phyloP scores from a whole-genome alignment of 2,329 filamentous ascomycete genomes.

The Orbilia blumenaviensis region DNA sequence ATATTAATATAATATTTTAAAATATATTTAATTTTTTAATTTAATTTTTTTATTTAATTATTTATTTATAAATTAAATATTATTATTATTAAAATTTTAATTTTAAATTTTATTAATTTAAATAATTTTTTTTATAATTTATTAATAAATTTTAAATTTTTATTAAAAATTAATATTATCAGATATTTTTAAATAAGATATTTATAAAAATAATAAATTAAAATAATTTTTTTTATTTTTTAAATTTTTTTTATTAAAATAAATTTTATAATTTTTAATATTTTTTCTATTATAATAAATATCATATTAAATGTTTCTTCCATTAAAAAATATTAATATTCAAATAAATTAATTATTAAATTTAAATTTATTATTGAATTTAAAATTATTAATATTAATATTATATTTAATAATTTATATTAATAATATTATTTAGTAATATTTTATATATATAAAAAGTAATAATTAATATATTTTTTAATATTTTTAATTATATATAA shows the following conservation, averaged over 20 bases:
- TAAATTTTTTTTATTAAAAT: background rate
- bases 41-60: background rate
- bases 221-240: background rate
- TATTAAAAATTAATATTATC: background rate
- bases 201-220: background rate
- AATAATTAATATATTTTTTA: background rate
- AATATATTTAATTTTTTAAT: background rate
- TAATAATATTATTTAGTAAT: background rate
- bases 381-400: background rate
- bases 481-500: background rate
- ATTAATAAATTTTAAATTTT: background rate
- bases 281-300: background rate
- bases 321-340: background rate
- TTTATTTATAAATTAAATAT: background rate
- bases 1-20: background rate
- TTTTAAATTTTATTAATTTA: background rate
- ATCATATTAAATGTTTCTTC: background rate
- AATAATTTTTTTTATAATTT: background rate
- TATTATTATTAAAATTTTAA: background rate
- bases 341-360: constrained; percentile 1
- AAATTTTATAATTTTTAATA: background rate
- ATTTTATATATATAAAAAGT: background rate
- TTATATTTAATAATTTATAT: background rate
- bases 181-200: background rate
- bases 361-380: background rate